Conservation (phyloP, 768 basidiomycete genomes). For the Gyrodon lividus region DNA sequence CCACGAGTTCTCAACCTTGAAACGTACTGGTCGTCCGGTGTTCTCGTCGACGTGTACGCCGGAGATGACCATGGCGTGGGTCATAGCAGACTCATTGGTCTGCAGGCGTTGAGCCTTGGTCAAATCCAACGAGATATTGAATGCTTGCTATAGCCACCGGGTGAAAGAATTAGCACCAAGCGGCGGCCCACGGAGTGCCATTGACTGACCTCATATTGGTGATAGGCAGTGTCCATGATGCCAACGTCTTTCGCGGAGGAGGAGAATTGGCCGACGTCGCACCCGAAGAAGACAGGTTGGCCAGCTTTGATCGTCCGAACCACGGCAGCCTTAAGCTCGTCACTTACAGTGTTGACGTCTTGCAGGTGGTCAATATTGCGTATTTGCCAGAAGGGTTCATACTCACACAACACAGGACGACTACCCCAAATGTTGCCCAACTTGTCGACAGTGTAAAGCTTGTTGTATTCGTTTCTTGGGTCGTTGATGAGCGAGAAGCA, state of each 20-base stretch:
- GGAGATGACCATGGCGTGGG: constrained; percentile 86
- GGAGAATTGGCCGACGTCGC: constrained; percentile 90
- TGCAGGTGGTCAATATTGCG: neutral
- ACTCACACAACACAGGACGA: constrained; percentile 77
- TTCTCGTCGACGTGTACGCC: constrained; percentile 81
- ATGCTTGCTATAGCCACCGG: constrained; percentile 56
- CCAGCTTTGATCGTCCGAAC: constrained; percentile 87
- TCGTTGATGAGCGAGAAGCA: constrained; percentile 95
- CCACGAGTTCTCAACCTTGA: constrained; percentile 98
- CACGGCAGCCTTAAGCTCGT: constrained; percentile 77
- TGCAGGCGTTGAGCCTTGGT: constrained; percentile 84
- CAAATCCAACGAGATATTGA: constrained; percentile 76
- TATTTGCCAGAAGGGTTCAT: neutral
- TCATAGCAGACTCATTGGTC: constrained; percentile 86
- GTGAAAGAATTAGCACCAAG: constrained; percentile 4
- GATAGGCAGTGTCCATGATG: constrained; percentile 84
- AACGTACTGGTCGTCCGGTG: constrained; percentile 75
- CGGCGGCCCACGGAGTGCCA: neutral
- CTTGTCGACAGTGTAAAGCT: constrained; percentile 88
- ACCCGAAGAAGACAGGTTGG: constrained; percentile 92
- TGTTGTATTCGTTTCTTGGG: constrained; percentile 80
- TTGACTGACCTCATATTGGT: constrained; percentile 67
- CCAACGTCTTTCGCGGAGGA: constrained; percentile 55
- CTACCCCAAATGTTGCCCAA: constrained; percentile 93
- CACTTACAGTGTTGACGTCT: constrained; percentile 90